Evolutionary conservation across 192 early-diverging fungal species (phyloP), one percentile per base, ranked within the genome.

Genomic region (Linnemannia elongata): DNA sequence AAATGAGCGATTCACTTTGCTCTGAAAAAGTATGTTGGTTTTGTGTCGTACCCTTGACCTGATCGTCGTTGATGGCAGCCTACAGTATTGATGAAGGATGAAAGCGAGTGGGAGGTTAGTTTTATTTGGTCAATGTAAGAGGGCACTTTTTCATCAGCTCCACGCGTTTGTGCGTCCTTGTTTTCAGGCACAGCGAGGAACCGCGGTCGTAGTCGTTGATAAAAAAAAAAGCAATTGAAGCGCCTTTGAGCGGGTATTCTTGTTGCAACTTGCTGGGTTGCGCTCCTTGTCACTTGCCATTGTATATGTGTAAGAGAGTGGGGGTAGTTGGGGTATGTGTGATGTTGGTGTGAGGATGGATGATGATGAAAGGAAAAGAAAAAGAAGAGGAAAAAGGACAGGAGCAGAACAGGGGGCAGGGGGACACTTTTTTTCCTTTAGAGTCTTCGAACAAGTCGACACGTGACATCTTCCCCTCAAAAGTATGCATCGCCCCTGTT

Each of bases 31-130:
- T 9, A n/a, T 12, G 70, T 18, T 39, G n/a, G 72, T 20, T 27
- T 20, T 63, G 60, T 27, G 3, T 36, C 77, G 45, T 80, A 80
- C 79, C 79, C 55, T 72, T 80, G 71, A 66, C 33, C 71, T 80
- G 79, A 68, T 74, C 72, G n/a, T 80, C 44, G 79, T 35, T 80
- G n/a, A 74, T 47, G 55, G 79, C 54, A 47, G 79, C 72, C 79
- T 80, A 74, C 6, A 15, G 27, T 45, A 13, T 22, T 22, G 69
- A 18, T 39, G 44, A 73, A 66, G 66, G 1, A 76, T 6, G 27
- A 68, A 3, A 30, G 68, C 3, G 27, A 7, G 17, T 6, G 68
- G 13, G 30, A 6, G 0, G 2, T 45, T 36, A 55, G 45, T 30
- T 15, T 75, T 49, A 27, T 38, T 54, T 75, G 42, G 9, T 75